Conservation (phyloP, 2,329 filamentous ascomycete genomes). For the Penicillium sp. region DNA sequence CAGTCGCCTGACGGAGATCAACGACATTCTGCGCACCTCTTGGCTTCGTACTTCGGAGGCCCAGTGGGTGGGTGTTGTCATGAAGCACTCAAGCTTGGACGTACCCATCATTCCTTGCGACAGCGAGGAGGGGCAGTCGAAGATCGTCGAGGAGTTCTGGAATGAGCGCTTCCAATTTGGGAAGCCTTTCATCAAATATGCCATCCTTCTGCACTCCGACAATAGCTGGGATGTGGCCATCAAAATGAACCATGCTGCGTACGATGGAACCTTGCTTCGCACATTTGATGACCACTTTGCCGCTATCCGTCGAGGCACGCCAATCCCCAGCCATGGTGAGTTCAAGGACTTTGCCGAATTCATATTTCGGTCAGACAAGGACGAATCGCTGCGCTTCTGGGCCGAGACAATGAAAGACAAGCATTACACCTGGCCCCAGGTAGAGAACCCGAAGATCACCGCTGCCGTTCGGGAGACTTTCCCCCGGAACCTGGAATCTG, state of each 20-base stretch:
- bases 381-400: neutral
- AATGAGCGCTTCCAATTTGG: slow-evolving; percentile 30
- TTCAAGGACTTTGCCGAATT: slow-evolving; percentile 28
- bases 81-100: slow-evolving; percentile 14
- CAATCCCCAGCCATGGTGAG: slow-evolving; percentile 7
- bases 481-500: slow-evolving; percentile 18
- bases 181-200: slow-evolving; percentile 36
- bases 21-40: slow-evolving; percentile 13
- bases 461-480: slow-evolving; percentile 11
- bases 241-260: slow-evolving; percentile 37
- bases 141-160: slow-evolving; percentile 24
- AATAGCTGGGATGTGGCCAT: slow-evolving; percentile 27
- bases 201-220: slow-evolving; percentile 24
- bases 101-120: slow-evolving; percentile 10
- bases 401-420: neutral
- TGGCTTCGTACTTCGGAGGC: slow-evolving; percentile 3
- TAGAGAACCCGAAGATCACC: slow-evolving; percentile 13
- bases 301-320: slow-evolving; percentile 18
- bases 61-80: slow-evolving; percentile 16
- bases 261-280: slow-evolving; percentile 39
- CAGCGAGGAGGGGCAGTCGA: slow-evolving; percentile 21
- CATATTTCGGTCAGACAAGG: neutral
- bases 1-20: slow-evolving; percentile 6
- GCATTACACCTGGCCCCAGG: neutral
- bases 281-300: slow-evolving; percentile 38